Evolutionary conservation across 164 flowering plant genomes (phyloP).

Genomic region (Berberis thunbergii): DNA sequence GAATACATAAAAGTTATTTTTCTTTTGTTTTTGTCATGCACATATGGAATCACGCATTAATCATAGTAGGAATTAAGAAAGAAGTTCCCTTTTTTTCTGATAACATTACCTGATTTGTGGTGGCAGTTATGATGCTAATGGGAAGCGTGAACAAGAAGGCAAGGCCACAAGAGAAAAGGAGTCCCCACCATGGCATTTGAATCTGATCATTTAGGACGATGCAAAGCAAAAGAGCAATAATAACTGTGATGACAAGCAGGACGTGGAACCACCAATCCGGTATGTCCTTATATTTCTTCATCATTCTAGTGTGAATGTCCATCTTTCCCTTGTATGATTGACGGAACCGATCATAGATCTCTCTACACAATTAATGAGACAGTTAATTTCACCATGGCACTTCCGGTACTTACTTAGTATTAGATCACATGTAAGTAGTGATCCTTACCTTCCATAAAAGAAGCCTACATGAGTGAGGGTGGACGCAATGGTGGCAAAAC

Average conservation of each 20-base stretch:
- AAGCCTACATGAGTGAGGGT: slow-evolving; percentile 44
- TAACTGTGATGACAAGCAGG: slow-evolving; percentile 30
- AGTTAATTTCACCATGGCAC: too few species aligned
- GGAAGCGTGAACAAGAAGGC: slow-evolving; percentile 71
- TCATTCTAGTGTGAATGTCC: slow-evolving; percentile 70
- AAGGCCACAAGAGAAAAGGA: slow-evolving; percentile 46
- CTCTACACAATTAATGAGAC: slow-evolving; percentile 36
- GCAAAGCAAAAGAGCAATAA: slow-evolving; percentile 46
- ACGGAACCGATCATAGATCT: slow-evolving; percentile 26
- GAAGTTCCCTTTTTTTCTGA: background rate
- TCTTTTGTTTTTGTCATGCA: background rate
- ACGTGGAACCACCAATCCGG: slow-evolving; percentile 72
- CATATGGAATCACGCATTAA: background rate
- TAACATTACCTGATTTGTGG: slow-evolving; percentile 71
- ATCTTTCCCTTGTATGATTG: slow-evolving; percentile 29
- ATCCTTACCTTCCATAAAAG: slow-evolving; percentile 45
- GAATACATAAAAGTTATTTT: background rate
- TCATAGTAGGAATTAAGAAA: background rate
- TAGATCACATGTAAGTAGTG: background rate
- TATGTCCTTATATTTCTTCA: slow-evolving; percentile 56
- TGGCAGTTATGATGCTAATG: slow-evolving; percentile 72
- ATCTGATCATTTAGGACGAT: slow-evolving; percentile 49
- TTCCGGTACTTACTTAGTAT: background rate
- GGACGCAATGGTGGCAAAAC: slow-evolving; percentile 46
- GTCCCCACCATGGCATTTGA: slow-evolving; percentile 92